These are phyloP conservation scores for Sporisorium iseilematis-ciliati DNA, from an alignment of 1,284 basidiomycete species.

Conservation along the genomic window DNA sequence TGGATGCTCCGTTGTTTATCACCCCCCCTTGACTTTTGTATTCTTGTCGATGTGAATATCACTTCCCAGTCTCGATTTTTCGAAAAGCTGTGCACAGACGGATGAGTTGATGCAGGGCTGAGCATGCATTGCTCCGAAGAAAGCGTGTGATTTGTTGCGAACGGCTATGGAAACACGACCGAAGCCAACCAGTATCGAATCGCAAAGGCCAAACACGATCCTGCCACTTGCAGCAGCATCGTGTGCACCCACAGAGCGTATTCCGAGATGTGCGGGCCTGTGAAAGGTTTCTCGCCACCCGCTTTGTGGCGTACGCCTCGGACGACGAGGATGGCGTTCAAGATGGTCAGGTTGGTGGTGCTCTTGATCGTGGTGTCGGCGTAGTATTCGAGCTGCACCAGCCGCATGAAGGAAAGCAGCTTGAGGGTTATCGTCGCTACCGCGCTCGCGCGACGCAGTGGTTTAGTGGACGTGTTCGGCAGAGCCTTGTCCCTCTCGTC, in stretches of 20 bases:
- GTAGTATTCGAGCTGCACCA: constrained; percentile 51
- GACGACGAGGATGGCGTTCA: constrained; percentile 65
- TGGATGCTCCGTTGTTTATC: constrained; percentile 43
- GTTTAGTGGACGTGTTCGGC: constrained; percentile 19
- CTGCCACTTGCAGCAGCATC: constrained; percentile 59
- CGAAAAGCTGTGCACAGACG: background rate
- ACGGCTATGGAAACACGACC: constrained; percentile 54
- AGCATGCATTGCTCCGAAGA: no score
- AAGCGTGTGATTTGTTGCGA: no score
- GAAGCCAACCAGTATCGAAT: constrained; percentile 64
- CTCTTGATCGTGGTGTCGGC: constrained; percentile 34
- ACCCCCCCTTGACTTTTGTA: background rate
- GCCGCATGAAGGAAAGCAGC: constrained; percentile 20
- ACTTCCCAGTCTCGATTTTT: background rate
- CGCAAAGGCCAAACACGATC: constrained; percentile 58
- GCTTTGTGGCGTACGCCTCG: constrained; percentile 40
- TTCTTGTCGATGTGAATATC: constrained; percentile 24
- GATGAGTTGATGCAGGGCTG: no score
- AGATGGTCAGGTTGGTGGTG: constrained; percentile 64
- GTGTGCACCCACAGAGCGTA: constrained; percentile 52
- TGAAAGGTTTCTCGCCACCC: constrained; percentile 8
- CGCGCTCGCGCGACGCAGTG: constrained; percentile 14
- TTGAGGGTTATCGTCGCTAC: constrained; percentile 30
- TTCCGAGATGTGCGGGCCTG: constrained; percentile 51
- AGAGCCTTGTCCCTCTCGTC: background rate